phyloP scores from a whole-genome alignment of 805 yeast species.

The Suhomyces sp. region DNA sequence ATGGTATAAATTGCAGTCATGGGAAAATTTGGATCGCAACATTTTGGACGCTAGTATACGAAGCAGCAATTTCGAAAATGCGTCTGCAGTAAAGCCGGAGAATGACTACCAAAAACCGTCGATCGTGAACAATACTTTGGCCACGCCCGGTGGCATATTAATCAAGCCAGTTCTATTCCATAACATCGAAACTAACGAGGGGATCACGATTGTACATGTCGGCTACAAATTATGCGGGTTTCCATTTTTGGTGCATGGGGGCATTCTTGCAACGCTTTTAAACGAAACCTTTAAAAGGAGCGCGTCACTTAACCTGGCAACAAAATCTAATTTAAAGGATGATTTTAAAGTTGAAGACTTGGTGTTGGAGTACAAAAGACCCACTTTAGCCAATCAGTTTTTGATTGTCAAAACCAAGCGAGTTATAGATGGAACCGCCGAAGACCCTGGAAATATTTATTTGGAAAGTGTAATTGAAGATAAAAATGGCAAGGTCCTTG shows the following conservation, averaged over 20 bases:
- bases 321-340: conserved; percentile 37
- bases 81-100: conserved; percentile 10
- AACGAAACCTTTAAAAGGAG: conserved; percentile 71
- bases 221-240: conserved; percentile 82
- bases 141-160: conserved; percentile 76
- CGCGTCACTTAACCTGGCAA: conserved; percentile 38
- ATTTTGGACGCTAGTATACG: conserved; percentile 24
- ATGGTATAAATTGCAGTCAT: conserved; percentile 45
- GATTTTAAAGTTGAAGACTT: conserved; percentile 42
- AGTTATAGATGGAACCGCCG: conserved; percentile 21
- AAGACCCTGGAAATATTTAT: conserved; percentile 25
- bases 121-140: conserved; percentile 45
- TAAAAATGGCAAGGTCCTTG: conserved; percentile 52
- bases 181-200: conserved; percentile 53
- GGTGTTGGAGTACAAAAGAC: conserved; percentile 57
- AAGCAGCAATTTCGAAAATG: neutral
- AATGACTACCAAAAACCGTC: conserved; percentile 17
- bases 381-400: conserved; percentile 77
- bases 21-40: conserved; percentile 42
- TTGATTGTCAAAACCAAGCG: conserved; percentile 55
- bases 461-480: conserved; percentile 55
- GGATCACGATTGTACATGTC: conserved; percentile 66
- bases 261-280: conserved; percentile 73
- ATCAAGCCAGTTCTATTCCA: conserved; percentile 69
- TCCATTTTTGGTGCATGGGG: conserved; percentile 88